Base-by-base conservation (phyloP, 345 rosid species). In the Hypericum perforatum region DNA sequence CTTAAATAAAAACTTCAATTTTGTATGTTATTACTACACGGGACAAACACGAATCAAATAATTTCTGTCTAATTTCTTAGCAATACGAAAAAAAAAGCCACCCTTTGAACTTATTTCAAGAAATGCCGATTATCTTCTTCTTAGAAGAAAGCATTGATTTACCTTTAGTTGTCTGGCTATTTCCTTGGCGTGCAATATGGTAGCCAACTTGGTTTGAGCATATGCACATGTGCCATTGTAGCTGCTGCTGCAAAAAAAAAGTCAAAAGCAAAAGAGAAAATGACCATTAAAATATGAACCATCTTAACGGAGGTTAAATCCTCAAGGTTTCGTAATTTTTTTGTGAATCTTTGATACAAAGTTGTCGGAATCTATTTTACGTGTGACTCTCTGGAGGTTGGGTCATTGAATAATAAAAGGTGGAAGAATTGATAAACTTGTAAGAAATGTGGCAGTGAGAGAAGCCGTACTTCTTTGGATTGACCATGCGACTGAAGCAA, bases 151-250 rank as follows among this genome's bases (percentile, higher is more conserved):
- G 12, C 16, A 22, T 22, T 22, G 4, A 22, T 38, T 36, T 32
- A 87, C 98, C 95, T 83, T 78, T 37, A 92, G 74, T 62, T 80
- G 84, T 54, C 74, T 79, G 58, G 76, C 78, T 15, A 87, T 48
- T 73, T 85, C 98, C 72, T 81, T 85, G 54, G 79, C 90, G 57
- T 91, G 98, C 76, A 91, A 59, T 32, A 87, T 77, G 59, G 69
- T 81, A 8, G 98, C 98, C 56, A 85, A 22, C 65, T 92, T 87
- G 45, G 96, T 82, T 63, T 85, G 92, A 53, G 95, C 89, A 56
- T 92, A 92, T n/a, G 96, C 96, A 8, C 73, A 63, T 44, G 96
- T 87, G 42, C 95, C 95, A 49, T 81, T 81, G 57, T 83, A 87
- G 15, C 98, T 87, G 75, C 65, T 11, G 48, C 0, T 45, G 15